Percentiles rank a stretch among this genome's conserved stretches.
Conservation (phyloP, 2,329 filamentous ascomycete genomes). For the Venturiaceae sp. region DNA sequence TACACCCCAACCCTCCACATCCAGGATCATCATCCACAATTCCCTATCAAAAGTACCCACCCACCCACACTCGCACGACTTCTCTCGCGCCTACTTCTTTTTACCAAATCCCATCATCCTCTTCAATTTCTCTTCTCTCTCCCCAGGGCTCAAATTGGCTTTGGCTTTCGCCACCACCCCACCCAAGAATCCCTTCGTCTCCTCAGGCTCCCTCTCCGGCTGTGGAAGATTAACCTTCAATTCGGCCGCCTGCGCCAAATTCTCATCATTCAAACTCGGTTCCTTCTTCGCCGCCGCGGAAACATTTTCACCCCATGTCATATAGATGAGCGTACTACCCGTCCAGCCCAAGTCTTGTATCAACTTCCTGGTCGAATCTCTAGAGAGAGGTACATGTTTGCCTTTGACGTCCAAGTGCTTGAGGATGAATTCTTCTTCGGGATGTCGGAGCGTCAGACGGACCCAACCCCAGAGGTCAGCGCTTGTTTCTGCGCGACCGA, state of each 20-base stretch:
- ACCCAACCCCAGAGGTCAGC: constrained; percentile 67
- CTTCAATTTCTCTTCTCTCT: constrained; percentile 31
- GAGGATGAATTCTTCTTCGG: constrained; percentile 60
- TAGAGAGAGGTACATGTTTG: constrained; percentile 32
- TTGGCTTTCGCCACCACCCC: constrained; percentile 22
- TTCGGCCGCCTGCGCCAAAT: not conserved
- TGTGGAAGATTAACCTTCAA: constrained; percentile 3
- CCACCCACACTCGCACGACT: not conserved
- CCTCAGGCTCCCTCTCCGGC: constrained; percentile 10
- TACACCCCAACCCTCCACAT: not conserved
- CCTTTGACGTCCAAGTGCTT: constrained; percentile 50
- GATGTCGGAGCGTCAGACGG: constrained; percentile 56
- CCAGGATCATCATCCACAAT: not conserved
- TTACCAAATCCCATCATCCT: constrained; percentile 20
- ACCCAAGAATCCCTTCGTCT: constrained; percentile 12
- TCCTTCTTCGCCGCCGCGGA: constrained; percentile 44
- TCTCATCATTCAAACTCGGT: constrained; percentile 50
- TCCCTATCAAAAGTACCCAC: not conserved
- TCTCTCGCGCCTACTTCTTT: constrained; percentile 7
- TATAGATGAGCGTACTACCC: constrained; percentile 63
- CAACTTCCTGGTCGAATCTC: constrained; percentile 41
- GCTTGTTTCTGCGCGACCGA: constrained; percentile 59
- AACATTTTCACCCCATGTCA: constrained; percentile 62
- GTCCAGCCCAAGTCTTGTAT: constrained; percentile 64
- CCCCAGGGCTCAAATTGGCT: constrained; percentile 18